Conservation (phyloP, 78 protist genomes). For the Monocercomonoides exilis region DNA sequence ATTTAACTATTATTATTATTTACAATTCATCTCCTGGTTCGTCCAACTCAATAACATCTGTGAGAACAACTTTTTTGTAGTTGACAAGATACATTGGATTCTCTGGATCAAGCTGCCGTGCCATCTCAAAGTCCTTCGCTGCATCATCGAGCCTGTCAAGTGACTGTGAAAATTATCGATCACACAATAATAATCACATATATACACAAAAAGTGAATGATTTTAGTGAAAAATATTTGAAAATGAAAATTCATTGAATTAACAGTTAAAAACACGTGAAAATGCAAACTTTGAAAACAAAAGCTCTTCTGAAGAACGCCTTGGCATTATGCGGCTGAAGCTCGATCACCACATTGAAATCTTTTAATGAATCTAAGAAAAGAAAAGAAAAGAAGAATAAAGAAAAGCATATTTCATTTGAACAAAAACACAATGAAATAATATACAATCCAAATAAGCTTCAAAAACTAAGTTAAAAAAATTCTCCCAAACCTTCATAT, state of each 20-base stretch:
- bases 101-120: conserved; percentile 27
- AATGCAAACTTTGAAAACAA: conserved; percentile 24
- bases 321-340: conserved; percentile 34
- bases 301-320: conserved; percentile 45
- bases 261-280: background rate
- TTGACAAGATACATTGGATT: conserved; percentile 33
- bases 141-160: conserved; percentile 29
- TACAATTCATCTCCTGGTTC: conserved; percentile 34
- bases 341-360: conserved; percentile 30
- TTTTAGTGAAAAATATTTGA: background rate
- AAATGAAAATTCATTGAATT: background rate
- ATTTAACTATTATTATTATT: too few relatives aligned
- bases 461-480: background rate
- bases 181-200: background rate
- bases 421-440: too few relatives aligned
- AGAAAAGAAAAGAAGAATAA: background rate
- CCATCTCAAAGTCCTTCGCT: conserved; percentile 43
- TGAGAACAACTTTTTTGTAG: conserved; percentile 18
- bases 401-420: too few relatives aligned
- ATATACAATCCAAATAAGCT: too few relatives aligned
- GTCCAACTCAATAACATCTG: conserved; percentile 29
- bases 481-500: background rate
- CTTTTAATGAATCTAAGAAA: conserved; percentile 19
- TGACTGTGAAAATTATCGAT: conserved; percentile 1
- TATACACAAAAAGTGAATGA: background rate